phyloP scores from a whole-genome alignment of 2,329 filamentous ascomycete species.

The Colletotrichum siamense region DNA sequence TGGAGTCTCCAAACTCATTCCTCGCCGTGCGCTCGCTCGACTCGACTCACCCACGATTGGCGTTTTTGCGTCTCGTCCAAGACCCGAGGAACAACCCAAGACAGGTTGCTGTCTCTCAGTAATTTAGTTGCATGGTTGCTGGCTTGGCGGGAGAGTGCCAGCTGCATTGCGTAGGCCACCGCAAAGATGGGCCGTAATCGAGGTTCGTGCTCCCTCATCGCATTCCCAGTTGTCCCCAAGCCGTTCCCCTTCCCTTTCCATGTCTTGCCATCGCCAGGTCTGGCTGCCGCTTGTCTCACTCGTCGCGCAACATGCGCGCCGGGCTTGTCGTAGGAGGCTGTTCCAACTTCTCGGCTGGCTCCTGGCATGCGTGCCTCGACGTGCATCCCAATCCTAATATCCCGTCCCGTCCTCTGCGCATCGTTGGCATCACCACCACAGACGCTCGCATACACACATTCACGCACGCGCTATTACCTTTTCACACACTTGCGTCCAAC shows the following conservation, averaged over 20 bases:
- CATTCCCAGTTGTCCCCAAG: background rate
- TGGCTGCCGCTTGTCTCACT: background rate
- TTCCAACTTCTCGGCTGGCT: background rate
- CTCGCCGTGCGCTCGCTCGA: background rate
- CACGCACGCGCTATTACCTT: background rate
- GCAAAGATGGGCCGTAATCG: slow-evolving; percentile 21
- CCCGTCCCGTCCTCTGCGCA: background rate
- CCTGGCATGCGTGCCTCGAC: background rate
- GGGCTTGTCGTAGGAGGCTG: slow-evolving; percentile 1
- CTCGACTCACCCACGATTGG: background rate
- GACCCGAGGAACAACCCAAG: background rate
- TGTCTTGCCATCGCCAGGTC: background rate
- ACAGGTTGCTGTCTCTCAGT: slow-evolving; percentile 14
- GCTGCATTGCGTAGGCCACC: background rate
- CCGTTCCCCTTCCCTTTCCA: background rate
- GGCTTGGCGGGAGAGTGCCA: slow-evolving; percentile 4
- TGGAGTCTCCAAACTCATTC: slow-evolving; percentile 17
- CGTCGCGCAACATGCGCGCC: background rate
- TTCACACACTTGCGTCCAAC: background rate
- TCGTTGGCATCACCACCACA: background rate
- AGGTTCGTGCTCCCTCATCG: slow-evolving; percentile 16
- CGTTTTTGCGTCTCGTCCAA: background rate
- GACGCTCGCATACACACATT: background rate
- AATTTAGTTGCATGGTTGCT: slow-evolving; percentile 22
- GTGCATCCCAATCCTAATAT: background rate